Evolutionary conservation across 805 yeast species (phyloP), one percentile per base, ranked within the genome.

Genomic region (Myxozyma monticola): DNA sequence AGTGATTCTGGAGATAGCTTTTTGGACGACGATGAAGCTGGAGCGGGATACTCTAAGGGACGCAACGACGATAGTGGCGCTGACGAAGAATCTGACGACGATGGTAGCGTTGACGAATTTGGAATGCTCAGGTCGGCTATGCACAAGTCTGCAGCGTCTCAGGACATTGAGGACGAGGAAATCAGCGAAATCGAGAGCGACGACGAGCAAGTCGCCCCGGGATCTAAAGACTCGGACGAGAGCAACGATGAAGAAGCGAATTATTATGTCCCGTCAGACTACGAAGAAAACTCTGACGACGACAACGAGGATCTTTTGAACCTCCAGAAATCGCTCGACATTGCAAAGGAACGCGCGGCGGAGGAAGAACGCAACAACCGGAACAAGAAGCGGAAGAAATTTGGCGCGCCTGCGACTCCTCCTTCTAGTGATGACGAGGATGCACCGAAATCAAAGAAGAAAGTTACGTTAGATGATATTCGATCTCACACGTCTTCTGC

Each of bases 401-500:
- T 10, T 39, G 44, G 45, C 30, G 43, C 15, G 30, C 39, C 22
- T 17, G 40, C 20, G 15, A 28, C 47, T n/a, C 48, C 42, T 15
- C 22, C 48, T 7, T 18, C 34, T 26, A 25, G 40, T 24, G 44
- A 35, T n/a, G 49, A 42, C 14, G 46, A 20, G 4, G 39, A 35
- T 4, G 22, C 12, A 36, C 30, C 34, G 22, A 61, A 67, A 52
- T 69, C 60, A 57, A 65, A 55, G 54, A 67, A 70, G 63, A 74
- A 49, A 65, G 71, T 29, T 60, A 64, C 37, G 53, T 66, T 46
- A 57, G 82, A 82, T 8, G 80, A 79, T 48, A 74, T 89, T 42
- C 76, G 88, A 5, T 63, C 88, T 5, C 76, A 80, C 1, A 93
- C 90, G 71, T 54, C 66, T 2, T 76, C 81, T 15, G 84, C 82